Conservation (phyloP, 495 filamentous ascomycete species). For the Stereocaulon alpinum region DNA sequence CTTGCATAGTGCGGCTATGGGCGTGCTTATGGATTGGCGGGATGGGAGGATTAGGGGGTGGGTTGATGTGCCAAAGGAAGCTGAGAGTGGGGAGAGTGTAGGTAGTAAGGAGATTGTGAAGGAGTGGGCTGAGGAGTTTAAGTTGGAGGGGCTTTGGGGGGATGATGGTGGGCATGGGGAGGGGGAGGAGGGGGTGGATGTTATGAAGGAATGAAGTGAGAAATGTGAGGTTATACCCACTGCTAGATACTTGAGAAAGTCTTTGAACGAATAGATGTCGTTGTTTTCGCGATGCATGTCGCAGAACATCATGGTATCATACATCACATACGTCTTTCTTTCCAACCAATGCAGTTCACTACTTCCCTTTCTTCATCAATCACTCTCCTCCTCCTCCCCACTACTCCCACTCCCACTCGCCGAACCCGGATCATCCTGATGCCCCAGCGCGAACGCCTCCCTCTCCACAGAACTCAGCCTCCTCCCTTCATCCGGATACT, state of each 20-base stretch:
- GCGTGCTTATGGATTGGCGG: conserved; percentile 89
- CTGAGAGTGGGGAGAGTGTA: conserved; percentile 24
- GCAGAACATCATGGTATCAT: not conserved
- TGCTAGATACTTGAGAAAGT: too few species aligned
- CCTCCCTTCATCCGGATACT: conserved; percentile 50
- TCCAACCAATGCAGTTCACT: not conserved
- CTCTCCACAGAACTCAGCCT: conserved; percentile 11
- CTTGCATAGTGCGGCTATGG: conserved; percentile 74
- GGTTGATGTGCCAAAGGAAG: conserved; percentile 56
- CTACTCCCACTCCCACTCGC: conserved; percentile 24
- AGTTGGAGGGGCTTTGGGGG: conserved; percentile 88
- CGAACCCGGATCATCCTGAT: conserved; percentile 46
- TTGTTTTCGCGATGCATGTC: not conserved
- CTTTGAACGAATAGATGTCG: too few species aligned
- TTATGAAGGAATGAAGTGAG: conserved; percentile 17
- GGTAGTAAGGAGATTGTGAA: conserved; percentile 75
- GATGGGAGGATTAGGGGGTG: conserved; percentile 93
- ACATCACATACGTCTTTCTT: not conserved
- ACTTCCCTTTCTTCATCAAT: not conserved
- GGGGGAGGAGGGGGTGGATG: conserved; percentile 27
- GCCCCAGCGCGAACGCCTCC: conserved; percentile 8
- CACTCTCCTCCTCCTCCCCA: conserved; percentile 17
- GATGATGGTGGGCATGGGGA: conserved; percentile 41
- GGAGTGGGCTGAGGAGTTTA: conserved; percentile 92
- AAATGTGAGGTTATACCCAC: not conserved